Base-by-base conservation (phyloP, 371 early-diverging fungal genomes). In the Mortierella sp. region DNA sequence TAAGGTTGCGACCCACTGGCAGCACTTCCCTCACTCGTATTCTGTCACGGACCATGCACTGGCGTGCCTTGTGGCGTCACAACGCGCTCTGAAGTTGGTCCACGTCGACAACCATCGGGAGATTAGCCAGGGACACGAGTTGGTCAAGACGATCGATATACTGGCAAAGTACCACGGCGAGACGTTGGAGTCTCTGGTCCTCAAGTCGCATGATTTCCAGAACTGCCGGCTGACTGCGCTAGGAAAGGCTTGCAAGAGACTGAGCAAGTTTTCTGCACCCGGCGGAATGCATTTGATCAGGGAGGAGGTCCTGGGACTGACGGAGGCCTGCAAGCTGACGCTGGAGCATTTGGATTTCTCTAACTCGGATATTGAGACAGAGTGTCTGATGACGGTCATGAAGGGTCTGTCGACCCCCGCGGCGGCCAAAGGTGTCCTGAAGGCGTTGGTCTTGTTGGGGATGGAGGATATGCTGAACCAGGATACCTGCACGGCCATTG, bases 291-390 rank as follows among this genome's bases (percentile, higher is more conserved):
- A 83, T 19, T 41, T 83, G 24, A 53, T 70, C 44, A 69, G 73
- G 19, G 83, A 83, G 22, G 70, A 75, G 64, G 66, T 83, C 6
- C 22, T 77, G 29, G 68, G 74, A 1, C 31, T 83, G 64, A 78
- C 73, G 6, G 83, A 79, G 43, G 72, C 72, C 5, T 78, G 83
- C 66, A 83, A 83, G 40, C 40, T 75, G 68, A 83, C 83, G 2
- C 58, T 83, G 58, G 83, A 83, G 71, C 83, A 83, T 66, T 41
- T 83, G 53, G 83, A 83, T 41, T 83, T 78, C 47, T 83, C 83
- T 31, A 78, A 78, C 31, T 83, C 83, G 7, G 83, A 83, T 64
- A 78, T 83, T 26, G 83, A 83, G 70, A 78, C 83, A 0, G 76
- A 78, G 4, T 68, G 63, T 22, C 40, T 83, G 44, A 78, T 68